Evolutionary conservation across 495 filamentous ascomycete genomes (phyloP), one percentile per base, ranked within the genome.

Genomic region (Neurospora sp.): DNA sequence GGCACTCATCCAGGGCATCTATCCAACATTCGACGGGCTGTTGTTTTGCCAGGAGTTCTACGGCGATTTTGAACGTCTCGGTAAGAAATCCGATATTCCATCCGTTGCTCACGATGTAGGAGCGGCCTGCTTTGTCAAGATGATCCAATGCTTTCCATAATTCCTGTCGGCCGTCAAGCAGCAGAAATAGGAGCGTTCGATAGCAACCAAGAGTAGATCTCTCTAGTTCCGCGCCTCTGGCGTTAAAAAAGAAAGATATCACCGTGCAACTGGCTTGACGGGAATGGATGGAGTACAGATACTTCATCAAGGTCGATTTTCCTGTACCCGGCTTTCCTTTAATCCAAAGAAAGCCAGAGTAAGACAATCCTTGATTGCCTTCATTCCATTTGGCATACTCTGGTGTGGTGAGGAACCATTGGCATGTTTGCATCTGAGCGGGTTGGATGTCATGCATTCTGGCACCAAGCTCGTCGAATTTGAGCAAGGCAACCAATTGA

Each of bases 161-260:
- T 4, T 76, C 69, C 2, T 78, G 76, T n/a, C 78, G 18, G 10
- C n/a, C 35, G 39, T 72, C 69, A 8, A 82, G 66, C 0, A 81
- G 40, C 35, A 83, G 82, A 2, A 76, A 38, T 20, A 83, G 73
- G 0, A 88, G 72, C 0, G 87, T 86, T 54, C 85, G 86, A 74
- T 87, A 88, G 82, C 88, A 85, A 3, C 87, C 86, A 2, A 72
- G 7, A 0, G 79, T 78, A 1, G 86, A 85, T 70, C 82, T 85
- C 75, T 88, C 85, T 18, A 88, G 75, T 10, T 75, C 37, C 0
- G 76, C 79, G 0, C 87, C 75, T 35, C 76, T 59, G 12, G 76
- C 76, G 14, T 75, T 75, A 48, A 75, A 77, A 72, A 77, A 77
- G 40, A 77, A 77, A 2, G 73, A 69, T 1, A 73, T 16, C 7